phyloP scores from a whole-genome alignment of 192 early-diverging fungal species.

The Umbelopsis isabellina region DNA sequence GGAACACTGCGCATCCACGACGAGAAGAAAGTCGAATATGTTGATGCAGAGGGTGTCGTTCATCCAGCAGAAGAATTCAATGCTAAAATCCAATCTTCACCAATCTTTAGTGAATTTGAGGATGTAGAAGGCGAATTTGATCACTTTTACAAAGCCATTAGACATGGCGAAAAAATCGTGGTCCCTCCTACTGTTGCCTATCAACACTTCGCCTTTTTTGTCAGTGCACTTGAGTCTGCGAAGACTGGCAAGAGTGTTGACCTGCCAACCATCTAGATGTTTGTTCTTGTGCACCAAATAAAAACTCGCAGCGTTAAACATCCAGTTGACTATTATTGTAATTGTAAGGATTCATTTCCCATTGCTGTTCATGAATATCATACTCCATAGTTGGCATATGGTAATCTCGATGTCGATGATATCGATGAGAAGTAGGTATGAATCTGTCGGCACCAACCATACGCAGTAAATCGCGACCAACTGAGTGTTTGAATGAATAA shows the following conservation, averaged over 20 bases:
- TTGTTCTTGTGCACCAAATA: background rate
- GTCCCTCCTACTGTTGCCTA: slow-evolving; percentile 32
- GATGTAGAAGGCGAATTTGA: slow-evolving; percentile 43
- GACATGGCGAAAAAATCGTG: slow-evolving; percentile 18
- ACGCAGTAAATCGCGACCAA: background rate
- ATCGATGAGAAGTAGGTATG: slow-evolving; percentile 5
- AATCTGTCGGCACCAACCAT: background rate
- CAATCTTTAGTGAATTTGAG: slow-evolving; percentile 15
- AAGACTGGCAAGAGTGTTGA: slow-evolving; percentile 26
- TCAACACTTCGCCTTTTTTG: slow-evolving; percentile 43
- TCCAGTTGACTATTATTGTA: background rate
- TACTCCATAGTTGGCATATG: background rate
- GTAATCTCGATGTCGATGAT: background rate
- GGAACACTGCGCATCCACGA: slow-evolving; percentile 30
- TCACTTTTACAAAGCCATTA: slow-evolving; percentile 32
- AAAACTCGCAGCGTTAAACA: background rate
- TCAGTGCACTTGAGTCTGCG: slow-evolving; percentile 36
- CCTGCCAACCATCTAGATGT: slow-evolving; percentile 3
- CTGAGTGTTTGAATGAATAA: background rate
- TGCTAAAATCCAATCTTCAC: slow-evolving; percentile 1
- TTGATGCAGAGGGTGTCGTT: slow-evolving; percentile 17
- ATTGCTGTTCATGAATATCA: slow-evolving; percentile 11
- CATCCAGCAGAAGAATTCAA: background rate
- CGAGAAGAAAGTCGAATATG: slow-evolving; percentile 15
- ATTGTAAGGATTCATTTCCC: background rate